These are phyloP conservation scores for Xylariomycetidae sp. DNA, from an alignment of 2,329 filamentous ascomycete species.

Conservation along the genomic window DNA sequence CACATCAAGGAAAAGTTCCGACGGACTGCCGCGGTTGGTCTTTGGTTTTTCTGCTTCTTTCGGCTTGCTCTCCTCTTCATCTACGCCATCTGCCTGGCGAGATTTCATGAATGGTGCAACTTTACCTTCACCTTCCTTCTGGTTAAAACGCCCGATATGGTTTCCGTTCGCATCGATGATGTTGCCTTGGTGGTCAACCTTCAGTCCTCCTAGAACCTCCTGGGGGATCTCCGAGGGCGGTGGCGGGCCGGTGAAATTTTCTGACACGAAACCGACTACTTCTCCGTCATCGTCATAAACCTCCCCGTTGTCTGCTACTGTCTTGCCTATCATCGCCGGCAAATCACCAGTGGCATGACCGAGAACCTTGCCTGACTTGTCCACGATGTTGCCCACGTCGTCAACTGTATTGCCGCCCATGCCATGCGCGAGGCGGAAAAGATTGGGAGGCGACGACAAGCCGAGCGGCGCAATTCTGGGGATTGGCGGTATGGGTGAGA, in stretches of 20 bases:
- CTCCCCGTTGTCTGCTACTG: conserved; percentile 41
- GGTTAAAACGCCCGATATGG: conserved; percentile 43
- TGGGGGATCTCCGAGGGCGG: conserved; percentile 18
- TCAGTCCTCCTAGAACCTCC: conserved; percentile 29
- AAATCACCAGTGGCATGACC: conserved; percentile 50
- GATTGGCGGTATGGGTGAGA: conserved; percentile 37
- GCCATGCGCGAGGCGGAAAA: conserved; percentile 32
- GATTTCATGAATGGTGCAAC: conserved; percentile 13
- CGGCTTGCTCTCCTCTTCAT: conserved; percentile 19
- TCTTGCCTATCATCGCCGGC: conserved; percentile 49
- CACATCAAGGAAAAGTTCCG: conserved; percentile 53
- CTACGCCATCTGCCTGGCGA: conserved; percentile 1
- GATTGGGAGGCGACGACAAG: conserved; percentile 24
- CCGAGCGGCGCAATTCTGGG: conserved; percentile 37
- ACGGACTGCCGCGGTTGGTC: conserved; percentile 37
- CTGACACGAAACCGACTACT: conserved; percentile 40
- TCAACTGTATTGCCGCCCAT: conserved; percentile 46
- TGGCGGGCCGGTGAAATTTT: conserved; percentile 31
- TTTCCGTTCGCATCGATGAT: conserved; percentile 40
- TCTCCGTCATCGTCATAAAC: conserved; percentile 39
- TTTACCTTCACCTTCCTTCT: conserved; percentile 25
- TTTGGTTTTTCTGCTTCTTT: conserved; percentile 19
- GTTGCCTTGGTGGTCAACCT: conserved; percentile 41
- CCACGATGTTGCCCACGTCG: conserved; percentile 50
- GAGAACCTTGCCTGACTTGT: conserved; percentile 44